Evolutionary conservation across 108 stramenopile species (phyloP).

Genomic region (Skeletonema costatum): DNA sequence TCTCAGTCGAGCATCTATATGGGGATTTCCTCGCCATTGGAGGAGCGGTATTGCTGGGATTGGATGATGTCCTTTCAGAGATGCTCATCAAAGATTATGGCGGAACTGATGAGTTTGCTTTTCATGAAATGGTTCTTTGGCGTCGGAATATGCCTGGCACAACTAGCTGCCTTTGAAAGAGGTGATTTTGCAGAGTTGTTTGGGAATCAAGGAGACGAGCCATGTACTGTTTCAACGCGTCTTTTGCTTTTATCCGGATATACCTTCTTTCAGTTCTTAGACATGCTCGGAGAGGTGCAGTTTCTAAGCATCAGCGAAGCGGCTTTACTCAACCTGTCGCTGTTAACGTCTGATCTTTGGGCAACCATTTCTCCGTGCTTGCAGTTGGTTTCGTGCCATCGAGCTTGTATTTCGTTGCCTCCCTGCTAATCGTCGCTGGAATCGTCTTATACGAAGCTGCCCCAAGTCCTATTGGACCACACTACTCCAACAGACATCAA

Average conservation of each 20-base stretch:
- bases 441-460: constrained; percentile 91
- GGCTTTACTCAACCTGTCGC: constrained; percentile 72
- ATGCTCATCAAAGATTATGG: constrained; percentile 57
- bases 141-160: constrained; percentile 61
- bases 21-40: constrained; percentile 90
- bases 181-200: constrained; percentile 49
- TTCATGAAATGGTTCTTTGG: constrained; percentile 90
- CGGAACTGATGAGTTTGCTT: constrained; percentile 73
- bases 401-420: constrained; percentile 80
- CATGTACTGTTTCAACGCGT: neutral
- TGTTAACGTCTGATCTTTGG: constrained; percentile 94
- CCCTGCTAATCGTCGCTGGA: constrained; percentile 81
- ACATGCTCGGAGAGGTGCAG: neutral
- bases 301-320: constrained; percentile 80
- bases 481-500: neutral
- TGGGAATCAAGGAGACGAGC: constrained; percentile 1
- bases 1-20: constrained; percentile 58
- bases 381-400: constrained; percentile 64
- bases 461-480: constrained; percentile 58
- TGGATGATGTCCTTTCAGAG: constrained; percentile 88
- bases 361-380: constrained; percentile 83
- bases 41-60: constrained; percentile 87
- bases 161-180: constrained; percentile 71
- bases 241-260: neutral
- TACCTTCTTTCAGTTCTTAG: neutral